phyloP scores from a whole-genome alignment of 73 alveolate species.

The Paramecium caudatum region DNA sequence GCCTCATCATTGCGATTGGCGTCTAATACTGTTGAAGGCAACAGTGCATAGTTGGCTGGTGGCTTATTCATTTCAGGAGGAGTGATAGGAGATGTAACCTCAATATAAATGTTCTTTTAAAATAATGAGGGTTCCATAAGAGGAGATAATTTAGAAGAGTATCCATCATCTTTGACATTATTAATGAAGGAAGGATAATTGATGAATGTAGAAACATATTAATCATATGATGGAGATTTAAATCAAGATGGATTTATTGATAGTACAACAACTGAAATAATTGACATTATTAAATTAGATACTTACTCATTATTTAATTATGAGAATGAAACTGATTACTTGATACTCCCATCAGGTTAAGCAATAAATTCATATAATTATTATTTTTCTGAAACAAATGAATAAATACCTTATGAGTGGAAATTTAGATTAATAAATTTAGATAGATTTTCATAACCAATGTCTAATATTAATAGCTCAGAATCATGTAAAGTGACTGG shows the following conservation, averaged over 20 bases:
- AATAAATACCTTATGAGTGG: conserved; percentile 61
- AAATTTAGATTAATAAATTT: neutral
- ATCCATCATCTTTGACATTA: conserved; percentile 26
- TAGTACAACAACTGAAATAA: conserved; percentile 32
- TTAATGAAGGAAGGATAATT: neutral
- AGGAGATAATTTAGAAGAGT: conserved; percentile 53
- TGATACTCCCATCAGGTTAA: conserved; percentile 60
- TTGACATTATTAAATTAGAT: neutral
- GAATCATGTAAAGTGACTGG: conserved; percentile 36
- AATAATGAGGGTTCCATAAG: conserved; percentile 13
- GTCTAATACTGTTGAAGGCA: neutral
- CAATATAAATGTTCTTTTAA: neutral
- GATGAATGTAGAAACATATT: neutral
- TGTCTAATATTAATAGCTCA: neutral
- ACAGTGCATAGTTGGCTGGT: conserved; percentile 24
- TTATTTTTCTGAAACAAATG: conserved; percentile 37
- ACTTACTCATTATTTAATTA: conserved; percentile 19
- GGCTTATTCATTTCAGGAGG: conserved; percentile 45
- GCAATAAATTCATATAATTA: conserved; percentile 26
- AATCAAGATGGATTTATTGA: conserved; percentile 52
- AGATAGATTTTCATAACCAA: conserved; percentile 43
- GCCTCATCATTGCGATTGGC: neutral
- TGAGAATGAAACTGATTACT: neutral
- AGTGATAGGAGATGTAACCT: neutral
- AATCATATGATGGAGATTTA: neutral